These are phyloP conservation scores for Hibiscus trionum DNA, from an alignment of 345 rosid species.

Conservation along the genomic window DNA sequence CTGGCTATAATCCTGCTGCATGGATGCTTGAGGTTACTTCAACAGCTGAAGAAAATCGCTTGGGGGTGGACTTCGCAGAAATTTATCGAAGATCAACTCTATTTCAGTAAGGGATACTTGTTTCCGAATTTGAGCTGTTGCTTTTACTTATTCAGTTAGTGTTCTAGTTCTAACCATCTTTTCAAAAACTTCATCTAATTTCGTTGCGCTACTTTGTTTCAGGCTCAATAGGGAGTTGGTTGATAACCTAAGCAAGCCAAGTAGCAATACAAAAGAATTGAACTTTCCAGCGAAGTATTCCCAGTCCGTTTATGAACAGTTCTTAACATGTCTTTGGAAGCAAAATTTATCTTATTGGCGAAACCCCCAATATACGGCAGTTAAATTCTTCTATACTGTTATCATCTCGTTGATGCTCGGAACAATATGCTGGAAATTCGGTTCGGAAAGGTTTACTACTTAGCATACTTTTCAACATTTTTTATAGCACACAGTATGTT, in stretches of 20 bases:
- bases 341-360: slow-evolving; percentile 96
- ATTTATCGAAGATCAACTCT: slow-evolving; percentile 63
- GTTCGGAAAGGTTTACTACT: slow-evolving; percentile 58
- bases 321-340: slow-evolving; percentile 91
- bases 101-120: slow-evolving; percentile 46
- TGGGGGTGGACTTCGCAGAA: slow-evolving; percentile 85
- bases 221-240: slow-evolving; percentile 69
- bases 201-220: slow-evolving; percentile 17
- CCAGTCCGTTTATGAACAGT: slow-evolving; percentile 64
- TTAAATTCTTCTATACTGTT: slow-evolving; percentile 90
- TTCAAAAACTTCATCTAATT: slow-evolving; percentile 13
- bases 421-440: slow-evolving; percentile 92
- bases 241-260: slow-evolving; percentile 73
- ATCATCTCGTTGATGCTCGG: slow-evolving; percentile 94
- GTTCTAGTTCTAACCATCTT: neutral
- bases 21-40: slow-evolving; percentile 98
- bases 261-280: slow-evolving; percentile 47
- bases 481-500: neutral
- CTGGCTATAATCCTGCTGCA: slow-evolving; percentile 88
- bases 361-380: slow-evolving; percentile 94
- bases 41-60: slow-evolving; percentile 59
- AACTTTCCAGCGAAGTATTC: slow-evolving; percentile 80
- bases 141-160: neutral
- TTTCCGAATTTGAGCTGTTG: neutral
- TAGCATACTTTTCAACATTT: slow-evolving; percentile 1